Evolutionary conservation across 179 eudicot species (phyloP).

Genomic region (Camellia oleifera): DNA sequence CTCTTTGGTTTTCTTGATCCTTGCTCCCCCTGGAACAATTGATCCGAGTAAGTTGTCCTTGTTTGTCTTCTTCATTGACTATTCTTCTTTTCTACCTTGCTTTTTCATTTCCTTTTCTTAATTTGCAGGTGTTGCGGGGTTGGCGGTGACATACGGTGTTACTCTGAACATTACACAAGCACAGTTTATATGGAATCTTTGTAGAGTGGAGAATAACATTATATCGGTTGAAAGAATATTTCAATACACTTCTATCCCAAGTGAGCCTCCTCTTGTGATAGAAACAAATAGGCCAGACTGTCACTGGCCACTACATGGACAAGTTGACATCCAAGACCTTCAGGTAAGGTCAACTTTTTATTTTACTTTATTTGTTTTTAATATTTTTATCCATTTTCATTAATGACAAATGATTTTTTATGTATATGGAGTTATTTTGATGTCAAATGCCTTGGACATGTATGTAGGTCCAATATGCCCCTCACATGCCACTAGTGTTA

Average conservation of each 20-base stretch:
- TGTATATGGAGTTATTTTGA: neutral
- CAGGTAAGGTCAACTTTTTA: slow-evolving; percentile 35
- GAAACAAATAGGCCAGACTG: slow-evolving; percentile 27
- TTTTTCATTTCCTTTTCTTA: neutral
- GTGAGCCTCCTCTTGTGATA: slow-evolving; percentile 38
- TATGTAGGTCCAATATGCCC: slow-evolving; percentile 71
- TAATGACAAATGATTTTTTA: neutral
- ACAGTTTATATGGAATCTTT: slow-evolving; percentile 37
- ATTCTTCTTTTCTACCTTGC: neutral
- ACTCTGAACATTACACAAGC: slow-evolving; percentile 34
- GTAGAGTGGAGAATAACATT: slow-evolving; percentile 39
- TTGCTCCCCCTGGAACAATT: slow-evolving; percentile 51
- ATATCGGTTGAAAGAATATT: slow-evolving; percentile 45
- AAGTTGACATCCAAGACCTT: slow-evolving; percentile 46
- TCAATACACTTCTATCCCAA: slow-evolving; percentile 33
- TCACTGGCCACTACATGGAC: slow-evolving; percentile 36
- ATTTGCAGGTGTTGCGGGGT: slow-evolving; percentile 38
- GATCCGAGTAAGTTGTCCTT: slow-evolving; percentile 50
- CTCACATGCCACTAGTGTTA: slow-evolving; percentile 76
- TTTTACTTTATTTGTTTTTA: too few species aligned
- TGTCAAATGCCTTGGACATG: neutral
- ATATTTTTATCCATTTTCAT: neutral
- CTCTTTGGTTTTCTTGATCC: slow-evolving; percentile 59
- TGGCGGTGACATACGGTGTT: slow-evolving; percentile 46
- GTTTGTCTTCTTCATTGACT: neutral